phyloP scores from a whole-genome alignment of 108 stramenopile genomes.

The Parmales sp. region DNA sequence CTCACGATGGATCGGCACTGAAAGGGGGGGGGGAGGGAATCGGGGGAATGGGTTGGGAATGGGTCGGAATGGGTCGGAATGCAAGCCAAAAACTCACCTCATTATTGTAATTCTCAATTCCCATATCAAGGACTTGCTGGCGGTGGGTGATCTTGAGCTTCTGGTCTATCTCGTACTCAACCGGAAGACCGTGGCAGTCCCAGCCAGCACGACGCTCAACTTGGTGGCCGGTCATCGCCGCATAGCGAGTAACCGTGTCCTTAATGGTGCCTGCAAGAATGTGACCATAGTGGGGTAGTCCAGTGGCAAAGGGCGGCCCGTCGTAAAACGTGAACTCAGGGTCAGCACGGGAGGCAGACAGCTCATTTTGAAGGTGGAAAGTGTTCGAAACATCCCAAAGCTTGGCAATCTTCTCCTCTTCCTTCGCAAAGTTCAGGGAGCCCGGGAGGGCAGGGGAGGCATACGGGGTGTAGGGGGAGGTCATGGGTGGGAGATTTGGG shows the following conservation, averaged over 20 bases:
- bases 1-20: conserved; percentile 90
- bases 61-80: no score
- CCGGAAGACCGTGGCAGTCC: conserved; percentile 99
- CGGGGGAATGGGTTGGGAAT: no score
- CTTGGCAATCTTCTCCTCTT: conserved; percentile 20
- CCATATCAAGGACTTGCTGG: conserved; percentile 90
- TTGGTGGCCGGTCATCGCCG: conserved; percentile 79
- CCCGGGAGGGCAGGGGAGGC: background rate
- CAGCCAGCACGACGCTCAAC: conserved; percentile 93
- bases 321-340: conserved; percentile 94
- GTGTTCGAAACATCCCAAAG: conserved; percentile 28
- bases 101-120: conserved; percentile 93
- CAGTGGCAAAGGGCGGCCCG: conserved; percentile 98
- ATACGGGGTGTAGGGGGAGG: background rate
- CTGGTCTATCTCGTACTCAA: conserved; percentile 98
- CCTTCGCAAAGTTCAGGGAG: conserved; percentile 16
- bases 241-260: conserved; percentile 96
- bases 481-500: background rate
- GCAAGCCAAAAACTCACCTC: no score
- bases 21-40: no score
- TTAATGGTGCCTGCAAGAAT: conserved; percentile 99
- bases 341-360: conserved; percentile 26
- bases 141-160: conserved; percentile 84
- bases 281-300: conserved; percentile 98
- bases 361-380: conserved; percentile 22